phyloP scores from a whole-genome alignment of 2,329 filamentous ascomycete genomes.

The Magnaporthiopsis incrustans region DNA sequence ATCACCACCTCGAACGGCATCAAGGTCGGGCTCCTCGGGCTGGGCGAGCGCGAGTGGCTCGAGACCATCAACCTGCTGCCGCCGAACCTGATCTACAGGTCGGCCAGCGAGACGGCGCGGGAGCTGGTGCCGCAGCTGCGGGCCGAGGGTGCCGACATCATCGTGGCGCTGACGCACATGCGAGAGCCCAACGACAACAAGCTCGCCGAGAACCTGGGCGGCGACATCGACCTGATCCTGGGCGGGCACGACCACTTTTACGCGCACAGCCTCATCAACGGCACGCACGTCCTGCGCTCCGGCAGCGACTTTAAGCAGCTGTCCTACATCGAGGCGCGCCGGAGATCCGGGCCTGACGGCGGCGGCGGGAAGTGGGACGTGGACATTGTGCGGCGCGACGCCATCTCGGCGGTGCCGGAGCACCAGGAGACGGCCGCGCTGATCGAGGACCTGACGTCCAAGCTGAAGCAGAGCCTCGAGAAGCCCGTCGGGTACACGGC shows the following conservation, averaged over 20 bases:
- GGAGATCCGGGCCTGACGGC: conserved; percentile 39
- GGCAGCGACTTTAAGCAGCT: conserved; percentile 90
- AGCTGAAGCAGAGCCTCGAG: conserved; percentile 67
- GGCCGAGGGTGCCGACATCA: conserved; percentile 70
- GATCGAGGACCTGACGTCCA: conserved; percentile 61
- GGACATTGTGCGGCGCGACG: conserved; percentile 65
- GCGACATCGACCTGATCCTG: conserved; percentile 74
- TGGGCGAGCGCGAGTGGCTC: conserved; percentile 84
- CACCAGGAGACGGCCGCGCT: conserved; percentile 53
- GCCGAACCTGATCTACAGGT: conserved; percentile 73
- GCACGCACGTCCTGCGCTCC: conserved; percentile 75
- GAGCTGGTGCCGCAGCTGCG: conserved; percentile 67
- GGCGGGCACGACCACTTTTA: conserved; percentile 92
- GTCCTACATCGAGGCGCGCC: conserved; percentile 74
- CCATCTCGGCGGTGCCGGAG: conserved; percentile 59
- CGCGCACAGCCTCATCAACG: conserved; percentile 66
- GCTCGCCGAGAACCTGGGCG: conserved; percentile 64
- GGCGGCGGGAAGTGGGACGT: conserved; percentile 61
- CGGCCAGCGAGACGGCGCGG: conserved; percentile 65
- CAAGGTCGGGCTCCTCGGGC: conserved; percentile 76
- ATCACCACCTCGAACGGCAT: conserved; percentile 74
- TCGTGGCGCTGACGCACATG: conserved; percentile 78
- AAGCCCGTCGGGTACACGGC: conserved; percentile 80
- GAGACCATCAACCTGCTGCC: conserved; percentile 83
- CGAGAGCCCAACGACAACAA: conserved; percentile 87